A percentile compares a stretch with the other conserved stretches of the same genome.
Conservation (phyloP, 2,329 filamentous ascomycete genomes). For the Pseudogymnoascus sp. region DNA sequence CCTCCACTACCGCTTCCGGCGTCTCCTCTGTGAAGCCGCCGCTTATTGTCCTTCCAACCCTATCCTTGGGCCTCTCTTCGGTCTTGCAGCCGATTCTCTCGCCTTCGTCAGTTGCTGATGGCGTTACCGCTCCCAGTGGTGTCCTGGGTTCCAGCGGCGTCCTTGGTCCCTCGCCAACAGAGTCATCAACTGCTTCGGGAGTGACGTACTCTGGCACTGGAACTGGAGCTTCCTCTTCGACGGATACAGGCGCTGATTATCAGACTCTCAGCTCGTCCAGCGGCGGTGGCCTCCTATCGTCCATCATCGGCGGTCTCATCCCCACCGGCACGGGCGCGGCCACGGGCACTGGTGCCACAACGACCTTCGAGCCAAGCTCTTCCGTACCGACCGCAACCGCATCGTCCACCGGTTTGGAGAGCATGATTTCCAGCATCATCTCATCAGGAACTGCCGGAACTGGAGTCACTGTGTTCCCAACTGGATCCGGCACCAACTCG, state of each 20-base stretch:
- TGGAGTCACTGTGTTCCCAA: background rate
- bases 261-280: background rate
- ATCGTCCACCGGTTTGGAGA: background rate
- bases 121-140: constrained; percentile 12
- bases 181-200: background rate
- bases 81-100: background rate
- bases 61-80: background rate
- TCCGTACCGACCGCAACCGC: background rate
- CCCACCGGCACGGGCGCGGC: background rate
- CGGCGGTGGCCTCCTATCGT: background rate
- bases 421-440: background rate
- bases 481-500: background rate
- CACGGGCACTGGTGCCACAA: background rate
- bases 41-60: background rate
- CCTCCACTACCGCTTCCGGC: background rate
- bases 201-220: constrained; percentile 14
- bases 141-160: background rate
- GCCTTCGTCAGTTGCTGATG: constrained; percentile 9
- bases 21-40: background rate
- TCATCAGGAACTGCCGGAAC: background rate
- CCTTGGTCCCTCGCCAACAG: background rate
- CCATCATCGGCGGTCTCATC: background rate
- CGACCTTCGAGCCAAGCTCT: background rate
- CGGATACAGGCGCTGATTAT: constrained; percentile 19
- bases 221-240: constrained; percentile 14